Evolutionary conservation across 2,329 filamentous ascomycete genomes (phyloP).

Genomic region (Fusarium piperis): DNA sequence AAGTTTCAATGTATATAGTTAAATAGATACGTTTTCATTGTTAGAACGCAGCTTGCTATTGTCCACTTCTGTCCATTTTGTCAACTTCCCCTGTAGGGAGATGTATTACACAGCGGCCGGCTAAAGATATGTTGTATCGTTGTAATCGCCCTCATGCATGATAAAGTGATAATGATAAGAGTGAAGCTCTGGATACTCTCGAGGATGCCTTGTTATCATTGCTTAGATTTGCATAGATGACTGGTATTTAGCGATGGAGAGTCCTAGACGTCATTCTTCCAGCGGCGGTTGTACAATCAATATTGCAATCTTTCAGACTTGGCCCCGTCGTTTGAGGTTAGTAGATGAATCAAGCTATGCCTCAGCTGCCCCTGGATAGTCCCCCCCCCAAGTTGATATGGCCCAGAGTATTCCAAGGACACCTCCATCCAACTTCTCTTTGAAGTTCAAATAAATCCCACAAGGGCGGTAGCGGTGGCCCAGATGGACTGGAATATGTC

Average conservation of each 20-base stretch:
- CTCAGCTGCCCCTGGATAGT: background rate
- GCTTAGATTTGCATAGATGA: background rate
- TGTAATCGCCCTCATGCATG: background rate
- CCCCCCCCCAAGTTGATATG: background rate
- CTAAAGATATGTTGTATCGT: no score
- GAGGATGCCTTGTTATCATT: background rate
- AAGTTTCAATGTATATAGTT: background rate
- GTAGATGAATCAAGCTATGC: background rate
- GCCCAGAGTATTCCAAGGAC: background rate
- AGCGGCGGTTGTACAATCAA: background rate
- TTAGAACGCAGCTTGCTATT: background rate
- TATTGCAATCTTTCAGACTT: background rate
- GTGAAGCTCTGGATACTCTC: background rate
- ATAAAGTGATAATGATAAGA: background rate
- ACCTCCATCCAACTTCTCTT: background rate
- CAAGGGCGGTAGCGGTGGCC: constrained; percentile 7
- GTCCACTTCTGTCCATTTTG: no score
- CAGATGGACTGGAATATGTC: constrained; percentile 18
- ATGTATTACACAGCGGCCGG: background rate
- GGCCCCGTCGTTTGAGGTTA: background rate
- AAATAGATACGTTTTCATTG: background rate
- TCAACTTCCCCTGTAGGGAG: no score
- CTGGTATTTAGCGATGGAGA: background rate
- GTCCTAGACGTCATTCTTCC: background rate
- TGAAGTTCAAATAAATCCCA: background rate